Base-by-base conservation (phyloP, 441 rosid species). In the Corymbia citriodora region DNA sequence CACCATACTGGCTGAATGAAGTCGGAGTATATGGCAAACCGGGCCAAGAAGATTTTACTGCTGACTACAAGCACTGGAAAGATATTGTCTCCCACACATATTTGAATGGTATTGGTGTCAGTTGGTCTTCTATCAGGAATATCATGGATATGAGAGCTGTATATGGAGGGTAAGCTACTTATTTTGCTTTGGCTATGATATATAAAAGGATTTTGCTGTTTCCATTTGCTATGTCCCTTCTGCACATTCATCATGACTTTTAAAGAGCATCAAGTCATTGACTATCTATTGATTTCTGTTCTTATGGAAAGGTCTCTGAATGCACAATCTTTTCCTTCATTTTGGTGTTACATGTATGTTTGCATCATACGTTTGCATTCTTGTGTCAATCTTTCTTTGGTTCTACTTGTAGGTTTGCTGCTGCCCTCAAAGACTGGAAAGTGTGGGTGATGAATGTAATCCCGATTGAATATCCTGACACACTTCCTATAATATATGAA, bases 51-150 rank as follows among this genome's bases (percentile, higher is more conserved):
- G 91, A 90, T 81, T 90, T 90, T 82, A 50, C 82, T 52, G 81
- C 91, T 31, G 91, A 90, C 54, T 83, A 90, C 8, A n/a, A 79
- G 88, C 90, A 88, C 16, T 90, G 91, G 91, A 90, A 90, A 59
- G 88, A 88, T 82, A 88, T 90, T 88, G 40, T 90, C 90, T 88
- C 91, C 72, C 87, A 14, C 48, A 57, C 90, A 9, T 90, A 90
- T 63, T 29, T 88, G 88, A 88, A 61, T 52, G 95, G 87, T 54
- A 93, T 95, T 91, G 94, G 91, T 90, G 93, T 95, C 4, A 89
- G 90, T 81, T 94, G 96, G 96, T 94, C 96, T 90, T 87, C 93
- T 52, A 94, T 94, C 87, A 93, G 96, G 83, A 95, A 94, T 85
- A 94, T 91, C 54, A 90, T 92, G 90, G 81, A 70, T 63, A 90